Evolutionary conservation across 2,329 filamentous ascomycete genomes (phyloP).

Genomic region (Diaporthe caulivora): DNA sequence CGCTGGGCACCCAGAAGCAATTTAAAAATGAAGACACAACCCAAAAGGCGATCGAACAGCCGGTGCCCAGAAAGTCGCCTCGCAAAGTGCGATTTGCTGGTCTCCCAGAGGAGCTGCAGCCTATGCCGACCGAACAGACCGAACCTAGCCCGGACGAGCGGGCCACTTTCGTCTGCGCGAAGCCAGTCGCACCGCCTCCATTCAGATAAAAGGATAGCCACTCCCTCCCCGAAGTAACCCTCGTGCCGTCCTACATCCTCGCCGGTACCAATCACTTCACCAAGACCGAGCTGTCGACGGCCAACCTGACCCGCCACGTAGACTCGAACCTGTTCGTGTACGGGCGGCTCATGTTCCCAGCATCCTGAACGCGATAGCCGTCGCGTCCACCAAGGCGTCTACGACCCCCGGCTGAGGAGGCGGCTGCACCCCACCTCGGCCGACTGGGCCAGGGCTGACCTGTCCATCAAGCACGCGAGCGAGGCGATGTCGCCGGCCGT

Average conservation of each 20-base stretch:
- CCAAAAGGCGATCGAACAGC: not conserved
- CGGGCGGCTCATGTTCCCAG: conserved; percentile 12
- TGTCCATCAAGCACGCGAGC: conserved; percentile 8
- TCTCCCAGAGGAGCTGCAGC: not conserved
- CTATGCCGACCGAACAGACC: not conserved
- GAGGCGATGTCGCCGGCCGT: not conserved
- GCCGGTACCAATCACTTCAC: conserved; percentile 8
- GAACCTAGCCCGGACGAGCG: not conserved
- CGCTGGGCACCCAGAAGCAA: not conserved
- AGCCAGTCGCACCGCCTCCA: not conserved
- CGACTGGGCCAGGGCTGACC: not conserved
- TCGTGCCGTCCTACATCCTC: not conserved
- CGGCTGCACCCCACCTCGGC: not conserved
- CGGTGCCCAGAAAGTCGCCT: not conserved
- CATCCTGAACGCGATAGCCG: not conserved
- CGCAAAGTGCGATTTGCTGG: conserved; percentile 5
- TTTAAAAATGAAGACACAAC: too few relatives aligned
- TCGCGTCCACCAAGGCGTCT: not conserved
- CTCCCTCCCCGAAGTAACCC: not conserved
- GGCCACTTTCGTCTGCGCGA: not conserved
- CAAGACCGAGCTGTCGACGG: not conserved
- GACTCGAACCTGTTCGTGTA: not conserved
- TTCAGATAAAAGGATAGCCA: conserved; percentile 1
- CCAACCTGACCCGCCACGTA: not conserved
- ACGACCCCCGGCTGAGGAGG: not conserved